Evolutionary conservation across 768 basidiomycete species (phyloP).

Genomic region (Galerina sulciceps): DNA sequence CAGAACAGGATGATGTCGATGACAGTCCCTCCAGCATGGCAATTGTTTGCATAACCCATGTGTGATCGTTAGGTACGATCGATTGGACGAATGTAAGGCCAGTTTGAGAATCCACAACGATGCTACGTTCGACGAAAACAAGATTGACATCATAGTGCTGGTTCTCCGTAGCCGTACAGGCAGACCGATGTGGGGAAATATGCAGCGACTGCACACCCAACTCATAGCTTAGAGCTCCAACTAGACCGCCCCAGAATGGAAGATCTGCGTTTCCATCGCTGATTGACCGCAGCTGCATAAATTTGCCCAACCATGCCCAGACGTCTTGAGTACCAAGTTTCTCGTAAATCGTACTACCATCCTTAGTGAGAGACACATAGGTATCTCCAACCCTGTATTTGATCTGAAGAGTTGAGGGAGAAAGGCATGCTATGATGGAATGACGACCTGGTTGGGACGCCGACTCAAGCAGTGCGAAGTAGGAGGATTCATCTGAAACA

Average conservation of each 20-base stretch:
- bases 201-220: slow-evolving; percentile 64
- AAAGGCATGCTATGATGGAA: slow-evolving; percentile 72
- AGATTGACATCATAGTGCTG: slow-evolving; percentile 75
- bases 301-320: slow-evolving; percentile 78
- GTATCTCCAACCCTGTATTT: slow-evolving; percentile 57
- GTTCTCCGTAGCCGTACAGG: slow-evolving; percentile 14
- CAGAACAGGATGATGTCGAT: neutral
- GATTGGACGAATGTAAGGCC: slow-evolving; percentile 67
- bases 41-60: slow-evolving; percentile 60
- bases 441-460: slow-evolving; percentile 76
- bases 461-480: slow-evolving; percentile 77
- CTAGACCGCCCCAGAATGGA: slow-evolving; percentile 86
- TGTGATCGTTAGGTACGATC: slow-evolving; percentile 55
- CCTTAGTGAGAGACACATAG: slow-evolving; percentile 49
- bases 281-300: slow-evolving; percentile 60
- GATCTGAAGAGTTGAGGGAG: slow-evolving; percentile 57
- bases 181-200: slow-evolving; percentile 41
- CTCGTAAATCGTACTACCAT: slow-evolving; percentile 37
- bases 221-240: slow-evolving; percentile 83
- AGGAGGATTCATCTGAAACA: slow-evolving; percentile 57
- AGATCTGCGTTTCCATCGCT: slow-evolving; percentile 51
- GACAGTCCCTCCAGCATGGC: slow-evolving; percentile 30
- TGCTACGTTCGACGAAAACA: slow-evolving; percentile 77
- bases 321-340: slow-evolving; percentile 56
- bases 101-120: slow-evolving; percentile 64